phyloP scores from a whole-genome alignment of 768 basidiomycete genomes.

The Boletus vinaceobasis region DNA sequence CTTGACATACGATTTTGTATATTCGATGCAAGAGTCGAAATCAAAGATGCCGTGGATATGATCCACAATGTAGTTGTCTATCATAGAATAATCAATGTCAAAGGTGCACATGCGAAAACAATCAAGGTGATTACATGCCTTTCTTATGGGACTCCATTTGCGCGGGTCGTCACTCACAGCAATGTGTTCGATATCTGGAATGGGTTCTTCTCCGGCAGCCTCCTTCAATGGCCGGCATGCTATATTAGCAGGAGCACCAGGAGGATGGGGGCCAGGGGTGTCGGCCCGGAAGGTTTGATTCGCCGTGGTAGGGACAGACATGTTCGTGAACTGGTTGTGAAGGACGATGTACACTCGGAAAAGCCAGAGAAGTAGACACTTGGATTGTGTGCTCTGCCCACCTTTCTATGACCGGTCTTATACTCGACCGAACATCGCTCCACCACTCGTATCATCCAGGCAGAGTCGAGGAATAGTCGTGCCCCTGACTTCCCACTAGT shows the following conservation, averaged over 20 bases:
- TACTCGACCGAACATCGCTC: slow-evolving; percentile 10
- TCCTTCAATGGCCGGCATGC: slow-evolving; percentile 1
- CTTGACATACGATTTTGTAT: slow-evolving; percentile 29
- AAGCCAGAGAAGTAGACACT: neutral
- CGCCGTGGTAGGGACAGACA: slow-evolving; percentile 7
- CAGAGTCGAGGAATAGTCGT: neutral
- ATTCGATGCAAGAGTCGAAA: slow-evolving; percentile 23
- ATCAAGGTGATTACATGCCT: slow-evolving; percentile 37
- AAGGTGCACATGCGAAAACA: neutral
- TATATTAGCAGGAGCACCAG: neutral
- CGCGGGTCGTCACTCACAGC: slow-evolving; percentile 59
- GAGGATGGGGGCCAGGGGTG: neutral
- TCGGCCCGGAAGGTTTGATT: neutral
- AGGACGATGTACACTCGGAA: slow-evolving; percentile 6
- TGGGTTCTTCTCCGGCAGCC: slow-evolving; percentile 2
- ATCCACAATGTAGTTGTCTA: slow-evolving; percentile 29
- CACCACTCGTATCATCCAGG: neutral
- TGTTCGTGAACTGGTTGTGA: slow-evolving; percentile 4
- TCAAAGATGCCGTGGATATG: slow-evolving; percentile 23
- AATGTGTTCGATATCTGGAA: slow-evolving; percentile 35
- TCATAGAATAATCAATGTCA: neutral
- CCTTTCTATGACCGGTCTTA: slow-evolving; percentile 15
- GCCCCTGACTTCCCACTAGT: neutral
- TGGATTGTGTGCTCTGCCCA: neutral
- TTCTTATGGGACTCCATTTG: slow-evolving; percentile 52